phyloP scores from a whole-genome alignment of 2,329 filamentous ascomycete genomes.

The Didymella keratinophila region DNA sequence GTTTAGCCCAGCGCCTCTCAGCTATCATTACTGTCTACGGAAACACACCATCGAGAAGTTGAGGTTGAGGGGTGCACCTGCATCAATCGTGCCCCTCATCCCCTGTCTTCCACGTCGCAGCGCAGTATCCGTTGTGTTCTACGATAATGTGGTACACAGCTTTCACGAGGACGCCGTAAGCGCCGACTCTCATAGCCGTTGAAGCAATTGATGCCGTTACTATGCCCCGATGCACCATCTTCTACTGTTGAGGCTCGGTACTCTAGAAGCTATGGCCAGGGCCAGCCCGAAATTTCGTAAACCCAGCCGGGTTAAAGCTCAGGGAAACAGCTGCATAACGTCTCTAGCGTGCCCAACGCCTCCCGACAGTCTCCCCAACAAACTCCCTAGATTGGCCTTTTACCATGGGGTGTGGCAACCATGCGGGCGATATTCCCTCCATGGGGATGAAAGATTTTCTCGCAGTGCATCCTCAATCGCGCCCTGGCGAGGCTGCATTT shows the following conservation, averaged over 20 bases:
- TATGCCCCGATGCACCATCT: constrained; percentile 27
- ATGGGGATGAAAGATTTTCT: constrained; percentile 9
- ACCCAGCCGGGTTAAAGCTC: constrained; percentile 30
- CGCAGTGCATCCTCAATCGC: constrained; percentile 1
- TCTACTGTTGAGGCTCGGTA: constrained; percentile 37
- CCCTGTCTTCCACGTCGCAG: constrained; percentile 20
- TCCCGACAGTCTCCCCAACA: constrained; percentile 34
- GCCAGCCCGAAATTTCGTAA: constrained; percentile 23
- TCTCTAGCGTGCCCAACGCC: constrained; percentile 26
- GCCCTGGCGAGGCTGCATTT: constrained; percentile 7
- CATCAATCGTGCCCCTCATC: constrained; percentile 23
- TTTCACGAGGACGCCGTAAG: neutral
- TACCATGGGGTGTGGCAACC: constrained; percentile 31
- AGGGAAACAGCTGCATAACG: constrained; percentile 23
- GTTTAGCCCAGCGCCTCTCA: constrained; percentile 25
- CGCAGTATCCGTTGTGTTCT: constrained; percentile 14
- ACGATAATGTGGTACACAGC: constrained; percentile 1
- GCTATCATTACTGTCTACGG: constrained; percentile 19
- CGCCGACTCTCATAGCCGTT: neutral
- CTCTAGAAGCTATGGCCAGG: constrained; percentile 30
- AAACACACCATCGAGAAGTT: constrained; percentile 5
- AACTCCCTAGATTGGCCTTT: constrained; percentile 27
- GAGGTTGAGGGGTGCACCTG: constrained; percentile 25
- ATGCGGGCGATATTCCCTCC: constrained; percentile 12
- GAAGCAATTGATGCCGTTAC: constrained; percentile 2